Evolutionary conservation across 2,329 filamentous ascomycete species (phyloP), one percentile per base, ranked within the genome.

Genomic region (Paracorniculantispora psalliotae): DNA sequence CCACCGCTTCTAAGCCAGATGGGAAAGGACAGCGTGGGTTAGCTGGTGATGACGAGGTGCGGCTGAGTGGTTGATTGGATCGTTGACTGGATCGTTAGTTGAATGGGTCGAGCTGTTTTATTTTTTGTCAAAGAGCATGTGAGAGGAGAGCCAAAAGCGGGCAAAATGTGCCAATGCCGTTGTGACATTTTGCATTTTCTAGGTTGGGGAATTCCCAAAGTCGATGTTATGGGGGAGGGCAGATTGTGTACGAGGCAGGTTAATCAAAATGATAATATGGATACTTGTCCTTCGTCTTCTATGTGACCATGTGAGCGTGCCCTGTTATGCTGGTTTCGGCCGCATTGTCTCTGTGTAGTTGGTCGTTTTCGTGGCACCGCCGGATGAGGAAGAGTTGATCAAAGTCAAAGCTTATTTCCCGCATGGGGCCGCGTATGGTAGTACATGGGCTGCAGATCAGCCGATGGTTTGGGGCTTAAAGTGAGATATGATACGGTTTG

Each of bases 1-100:
- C 63, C 81, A 84, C 71, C 77, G 83, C 30, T 86, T 85, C 67
- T 86, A 73, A 70, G 60, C 52, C n/a, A n/a, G n/a, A n/a, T n/a
- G n/a, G n/a, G n/a, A n/a, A n/a, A n/a, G 26, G 21, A 9, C 6
- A 41, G 4, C n/a, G 2, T 28, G 37, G 10, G 10, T 13, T n/a
- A 10, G 19, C 8, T 4, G 8, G 10, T 21, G 41, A 19, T 13
- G 25, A 26, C 10, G 17, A 3, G 10, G 25, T 23, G 51, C 21
- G 30, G 12, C n/a, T 21, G 12, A 12, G 50, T 39, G n/a, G 21
- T 7, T 23, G 39, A 30, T 44, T 41, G 26, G 21, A 25, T 8
- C 6, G 35, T 15, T 23, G 35, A 41, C 33, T 30, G 21, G n/a
- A 4, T 44, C 41, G 7, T 44, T 44, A 4, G 4, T 12, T 44